phyloP scores from a whole-genome alignment of 352 stramenopile genomes.

The Phytophthora fragariae region DNA sequence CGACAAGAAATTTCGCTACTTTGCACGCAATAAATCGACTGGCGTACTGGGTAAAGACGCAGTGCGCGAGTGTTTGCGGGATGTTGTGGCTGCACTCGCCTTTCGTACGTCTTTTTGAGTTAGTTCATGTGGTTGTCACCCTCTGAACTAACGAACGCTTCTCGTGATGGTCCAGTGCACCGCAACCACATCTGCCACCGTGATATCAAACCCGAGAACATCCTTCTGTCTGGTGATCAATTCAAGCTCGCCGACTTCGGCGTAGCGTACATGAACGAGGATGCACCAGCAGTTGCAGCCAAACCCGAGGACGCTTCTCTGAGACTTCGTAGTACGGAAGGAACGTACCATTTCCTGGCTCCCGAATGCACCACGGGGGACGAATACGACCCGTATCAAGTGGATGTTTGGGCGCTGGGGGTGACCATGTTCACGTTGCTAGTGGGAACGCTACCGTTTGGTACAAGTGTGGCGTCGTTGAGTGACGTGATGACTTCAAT shows the following conservation, averaged over 20 bases:
- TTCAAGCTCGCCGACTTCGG: slow-evolving; percentile 89
- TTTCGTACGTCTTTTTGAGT: slow-evolving; percentile 57
- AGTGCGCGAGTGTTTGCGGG: slow-evolving; percentile 70
- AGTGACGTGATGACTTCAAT: slow-evolving; percentile 80
- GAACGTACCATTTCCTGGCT: slow-evolving; percentile 89
- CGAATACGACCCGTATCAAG: slow-evolving; percentile 76
- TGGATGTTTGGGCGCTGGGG: slow-evolving; percentile 87
- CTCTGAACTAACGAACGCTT: neutral
- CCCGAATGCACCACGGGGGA: slow-evolving; percentile 84
- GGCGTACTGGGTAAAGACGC: slow-evolving; percentile 46
- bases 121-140: too few species aligned
- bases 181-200: slow-evolving; percentile 84
- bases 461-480: slow-evolving; percentile 56
- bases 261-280: slow-evolving; percentile 71
- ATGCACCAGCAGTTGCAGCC: slow-evolving; percentile 35
- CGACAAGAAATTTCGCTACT: slow-evolving; percentile 73
- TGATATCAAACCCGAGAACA: slow-evolving; percentile 87
- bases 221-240: slow-evolving; percentile 61
- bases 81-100: slow-evolving; percentile 80
- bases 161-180: slow-evolving; percentile 56
- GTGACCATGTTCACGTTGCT: slow-evolving; percentile 84
- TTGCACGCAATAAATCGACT: slow-evolving; percentile 26
- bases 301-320: slow-evolving; percentile 1
- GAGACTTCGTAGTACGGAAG: slow-evolving; percentile 77
- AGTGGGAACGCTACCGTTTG: slow-evolving; percentile 76